These are phyloP conservation scores for Gymnopus androsaceus DNA, from an alignment of 1,284 basidiomycete species.

Conservation along the genomic window DNA sequence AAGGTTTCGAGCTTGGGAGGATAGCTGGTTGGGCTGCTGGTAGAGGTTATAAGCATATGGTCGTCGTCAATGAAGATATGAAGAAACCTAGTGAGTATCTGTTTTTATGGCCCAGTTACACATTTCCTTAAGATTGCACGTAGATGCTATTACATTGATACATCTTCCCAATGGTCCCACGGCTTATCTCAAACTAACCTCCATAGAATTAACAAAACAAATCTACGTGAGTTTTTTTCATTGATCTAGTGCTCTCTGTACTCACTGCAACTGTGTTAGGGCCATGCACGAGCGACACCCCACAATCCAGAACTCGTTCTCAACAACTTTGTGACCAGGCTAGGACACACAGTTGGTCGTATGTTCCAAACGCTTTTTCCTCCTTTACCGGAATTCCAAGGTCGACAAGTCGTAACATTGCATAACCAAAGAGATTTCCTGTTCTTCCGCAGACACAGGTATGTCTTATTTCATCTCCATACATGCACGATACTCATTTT, in stretches of 20 bases:
- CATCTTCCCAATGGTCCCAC: slow-evolving; percentile 92
- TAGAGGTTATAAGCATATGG: slow-evolving; percentile 84
- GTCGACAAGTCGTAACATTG: slow-evolving; percentile 94
- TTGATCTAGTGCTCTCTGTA: not conserved
- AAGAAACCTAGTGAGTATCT: slow-evolving; percentile 84
- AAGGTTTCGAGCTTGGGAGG: slow-evolving; percentile 90
- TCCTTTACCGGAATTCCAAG: slow-evolving; percentile 92
- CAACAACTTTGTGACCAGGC: slow-evolving; percentile 92
- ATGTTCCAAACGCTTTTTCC: slow-evolving; percentile 97
- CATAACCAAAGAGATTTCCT: slow-evolving; percentile 99
- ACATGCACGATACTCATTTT: not conserved
- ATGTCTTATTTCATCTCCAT: slow-evolving; percentile 10
- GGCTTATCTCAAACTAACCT: slow-evolving; percentile 94
- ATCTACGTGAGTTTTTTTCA: slow-evolving; percentile 63
- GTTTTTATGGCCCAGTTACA: slow-evolving; percentile 17
- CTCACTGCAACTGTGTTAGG: slow-evolving; percentile 45
- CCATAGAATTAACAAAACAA: slow-evolving; percentile 82
- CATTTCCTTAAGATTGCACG: not conserved
- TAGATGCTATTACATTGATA: slow-evolving; percentile 91
- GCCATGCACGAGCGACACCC: slow-evolving; percentile 89
- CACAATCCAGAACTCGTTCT: slow-evolving; percentile 96
- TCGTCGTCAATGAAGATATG: slow-evolving; percentile 94
- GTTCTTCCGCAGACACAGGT: slow-evolving; percentile 95
- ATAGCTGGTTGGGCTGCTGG: slow-evolving; percentile 94
- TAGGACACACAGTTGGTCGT: slow-evolving; percentile 90